Conservation (phyloP, 176 grass and related monocot species). For the Cymbopogon citratus region DNA sequence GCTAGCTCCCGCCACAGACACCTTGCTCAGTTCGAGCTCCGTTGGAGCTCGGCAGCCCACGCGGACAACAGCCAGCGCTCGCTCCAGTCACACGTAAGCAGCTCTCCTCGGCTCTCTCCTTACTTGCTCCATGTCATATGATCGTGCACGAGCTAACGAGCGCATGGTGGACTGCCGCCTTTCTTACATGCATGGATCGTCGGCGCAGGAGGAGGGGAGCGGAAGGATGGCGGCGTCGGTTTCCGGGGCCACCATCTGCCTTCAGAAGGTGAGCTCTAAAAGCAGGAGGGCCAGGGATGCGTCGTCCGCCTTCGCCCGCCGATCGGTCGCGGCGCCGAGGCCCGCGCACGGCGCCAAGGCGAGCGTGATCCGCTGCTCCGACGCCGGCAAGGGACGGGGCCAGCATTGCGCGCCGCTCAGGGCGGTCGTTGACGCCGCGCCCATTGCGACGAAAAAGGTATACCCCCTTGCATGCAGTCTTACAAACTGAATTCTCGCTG, state of each 20-base stretch:
- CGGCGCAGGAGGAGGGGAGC: neutral
- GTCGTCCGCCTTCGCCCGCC: conserved; percentile 2
- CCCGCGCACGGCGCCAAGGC: neutral
- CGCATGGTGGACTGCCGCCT: neutral
- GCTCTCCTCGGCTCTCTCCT: neutral
- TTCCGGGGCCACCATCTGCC: conserved; percentile 13
- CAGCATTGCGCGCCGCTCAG: conserved; percentile 22
- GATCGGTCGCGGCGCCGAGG: conserved; percentile 9
- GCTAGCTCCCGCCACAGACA: neutral
- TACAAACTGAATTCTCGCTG: no score
- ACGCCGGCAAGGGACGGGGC: neutral
- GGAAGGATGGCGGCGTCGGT: conserved; percentile 4
- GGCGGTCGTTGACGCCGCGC: conserved; percentile 32
- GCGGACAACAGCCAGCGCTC: neutral
- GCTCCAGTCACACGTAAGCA: neutral
- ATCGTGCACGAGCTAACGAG: neutral
- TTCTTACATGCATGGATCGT: no score
- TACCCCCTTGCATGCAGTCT: neutral
- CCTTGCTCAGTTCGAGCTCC: neutral
- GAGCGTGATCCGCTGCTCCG: neutral
- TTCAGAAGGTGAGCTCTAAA: conserved; percentile 13
- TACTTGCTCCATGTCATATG: neutral
- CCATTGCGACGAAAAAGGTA: conserved; percentile 29
- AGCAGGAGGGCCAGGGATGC: conserved; percentile 12
- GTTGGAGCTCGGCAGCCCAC: neutral